Base-by-base conservation (phyloP, 139 green algal species). In the Diplosphaera chodatii region DNA sequence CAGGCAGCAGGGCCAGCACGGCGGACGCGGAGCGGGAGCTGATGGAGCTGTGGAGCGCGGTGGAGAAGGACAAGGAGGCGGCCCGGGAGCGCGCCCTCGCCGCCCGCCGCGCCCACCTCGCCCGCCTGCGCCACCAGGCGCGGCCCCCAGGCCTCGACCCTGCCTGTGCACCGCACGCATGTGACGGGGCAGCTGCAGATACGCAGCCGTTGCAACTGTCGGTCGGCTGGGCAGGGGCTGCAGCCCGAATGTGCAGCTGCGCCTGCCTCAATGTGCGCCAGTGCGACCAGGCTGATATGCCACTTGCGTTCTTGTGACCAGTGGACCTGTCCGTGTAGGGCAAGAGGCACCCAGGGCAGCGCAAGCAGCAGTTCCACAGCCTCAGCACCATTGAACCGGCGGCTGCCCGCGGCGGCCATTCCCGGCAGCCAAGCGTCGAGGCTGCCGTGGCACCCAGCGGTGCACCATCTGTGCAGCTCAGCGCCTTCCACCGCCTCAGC, bases 11-110 rank as follows among this genome's bases (percentile, higher is more conserved):
- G 64, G 67, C 55, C 55, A 74, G 63, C 67, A 86, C 78, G 5
- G 80, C 79, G 18, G 79, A 88, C 37, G 89, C 90, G 20, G 89
- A 96, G 74, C 78, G 89, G 55, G 90, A 95, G 86, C 79, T 96
- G 74, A 72, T 96, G 76, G 68, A 88, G 71, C 82, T 96, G 68
- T 96, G 90, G 90, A 86, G 75, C 69, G 66, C 71, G 5, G 88
- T 94, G 37, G 83, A 96, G 81, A 89, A 88, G 70, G 88, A 94
- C 55, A 77, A 83, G 70, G 78, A 64, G 20, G 82, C 78, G 0
- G 56, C 37, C 18, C 33, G 40, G 41, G 72, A 77, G 55, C 55
- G 71, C 55, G 40, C 28, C 27, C 59, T 33, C 10, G 59, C 8
- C 59, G 59, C 28, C 59, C 59, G 59, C 59, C 59, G 68, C 30